Evolutionary conservation across 768 basidiomycete species (phyloP).

Genomic region (Amanita pseudoporphyria): DNA sequence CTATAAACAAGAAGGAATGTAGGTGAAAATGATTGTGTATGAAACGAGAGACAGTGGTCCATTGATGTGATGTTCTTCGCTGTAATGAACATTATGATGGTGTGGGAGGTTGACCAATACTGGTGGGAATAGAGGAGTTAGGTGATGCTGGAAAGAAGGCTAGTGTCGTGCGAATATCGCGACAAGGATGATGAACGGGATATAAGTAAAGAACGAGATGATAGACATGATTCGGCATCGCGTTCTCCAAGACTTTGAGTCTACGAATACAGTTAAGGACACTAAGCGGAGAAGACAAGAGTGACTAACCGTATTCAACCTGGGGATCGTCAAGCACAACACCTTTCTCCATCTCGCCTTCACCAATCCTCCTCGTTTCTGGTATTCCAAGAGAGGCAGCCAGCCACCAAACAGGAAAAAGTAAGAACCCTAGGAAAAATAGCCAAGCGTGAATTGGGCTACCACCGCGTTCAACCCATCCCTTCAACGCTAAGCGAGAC

Average conservation of each 20-base stretch:
- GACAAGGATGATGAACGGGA: constrained; percentile 69
- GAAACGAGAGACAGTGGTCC: not conserved
- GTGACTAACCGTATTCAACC: constrained; percentile 57
- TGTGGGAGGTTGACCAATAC: not conserved
- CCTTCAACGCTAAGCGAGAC: constrained; percentile 21
- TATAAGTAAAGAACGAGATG: constrained; percentile 63
- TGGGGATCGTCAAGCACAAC: constrained; percentile 74
- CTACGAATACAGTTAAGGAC: constrained; percentile 24
- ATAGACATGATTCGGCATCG: constrained; percentile 68
- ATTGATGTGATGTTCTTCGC: not conserved
- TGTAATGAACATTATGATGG: not conserved
- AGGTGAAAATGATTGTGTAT: constrained; percentile 3
- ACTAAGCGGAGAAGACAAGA: not conserved
- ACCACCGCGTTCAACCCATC: constrained; percentile 38
- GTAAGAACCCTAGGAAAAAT: constrained; percentile 66
- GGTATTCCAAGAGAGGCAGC: constrained; percentile 44
- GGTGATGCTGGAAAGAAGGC: not conserved
- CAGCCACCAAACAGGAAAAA: constrained; percentile 61
- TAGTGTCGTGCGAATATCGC: constrained; percentile 44
- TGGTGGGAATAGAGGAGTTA: no score
- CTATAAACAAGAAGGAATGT: constrained; percentile 6
- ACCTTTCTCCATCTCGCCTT: constrained; percentile 48
- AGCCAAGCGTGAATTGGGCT: constrained; percentile 68
- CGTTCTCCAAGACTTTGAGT: constrained; percentile 64
- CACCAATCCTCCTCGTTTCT: constrained; percentile 52